Evolutionary conservation across 75 land plant species (phyloP).

Genomic region (Cryptomeria japonica): DNA sequence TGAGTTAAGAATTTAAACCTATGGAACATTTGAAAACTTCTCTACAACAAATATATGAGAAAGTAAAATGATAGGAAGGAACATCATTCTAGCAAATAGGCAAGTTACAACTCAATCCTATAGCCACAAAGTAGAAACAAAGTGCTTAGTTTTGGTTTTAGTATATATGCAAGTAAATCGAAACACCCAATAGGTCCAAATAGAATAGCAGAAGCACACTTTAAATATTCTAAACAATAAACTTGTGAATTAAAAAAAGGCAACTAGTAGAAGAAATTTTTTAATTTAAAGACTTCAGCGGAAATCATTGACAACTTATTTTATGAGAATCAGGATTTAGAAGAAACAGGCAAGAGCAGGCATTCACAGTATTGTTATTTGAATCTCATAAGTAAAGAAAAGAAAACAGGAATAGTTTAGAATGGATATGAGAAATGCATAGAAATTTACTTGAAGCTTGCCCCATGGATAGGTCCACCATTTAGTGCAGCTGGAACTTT

Average conservation of each 20-base stretch:
- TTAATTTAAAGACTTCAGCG: not conserved
- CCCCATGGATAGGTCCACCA: constrained; percentile 81
- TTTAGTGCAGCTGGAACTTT: constrained; percentile 82
- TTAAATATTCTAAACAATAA: not conserved
- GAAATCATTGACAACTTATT: not conserved
- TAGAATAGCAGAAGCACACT: not conserved
- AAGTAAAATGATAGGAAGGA: not conserved
- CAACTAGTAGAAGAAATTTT: no score
- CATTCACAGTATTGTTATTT: not conserved
- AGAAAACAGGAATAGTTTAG: not conserved
- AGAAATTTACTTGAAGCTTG: constrained; percentile 87
- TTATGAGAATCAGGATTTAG: not conserved
- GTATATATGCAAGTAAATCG: not conserved
- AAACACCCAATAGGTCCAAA: not conserved
- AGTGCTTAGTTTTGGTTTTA: not conserved
- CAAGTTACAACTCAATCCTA: not conserved
- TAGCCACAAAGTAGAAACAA: not conserved
- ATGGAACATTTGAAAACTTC: not conserved
- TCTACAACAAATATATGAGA: not conserved
- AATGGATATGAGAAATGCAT: not conserved
- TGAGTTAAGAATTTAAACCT: not conserved
- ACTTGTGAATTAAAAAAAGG: not conserved
- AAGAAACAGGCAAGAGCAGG: not conserved
- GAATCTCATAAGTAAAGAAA: constrained; percentile 7
- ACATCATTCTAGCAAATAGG: not conserved